Evolutionary conservation across 495 filamentous ascomycete genomes (phyloP).

Genomic region (Aspergillus campestris): DNA sequence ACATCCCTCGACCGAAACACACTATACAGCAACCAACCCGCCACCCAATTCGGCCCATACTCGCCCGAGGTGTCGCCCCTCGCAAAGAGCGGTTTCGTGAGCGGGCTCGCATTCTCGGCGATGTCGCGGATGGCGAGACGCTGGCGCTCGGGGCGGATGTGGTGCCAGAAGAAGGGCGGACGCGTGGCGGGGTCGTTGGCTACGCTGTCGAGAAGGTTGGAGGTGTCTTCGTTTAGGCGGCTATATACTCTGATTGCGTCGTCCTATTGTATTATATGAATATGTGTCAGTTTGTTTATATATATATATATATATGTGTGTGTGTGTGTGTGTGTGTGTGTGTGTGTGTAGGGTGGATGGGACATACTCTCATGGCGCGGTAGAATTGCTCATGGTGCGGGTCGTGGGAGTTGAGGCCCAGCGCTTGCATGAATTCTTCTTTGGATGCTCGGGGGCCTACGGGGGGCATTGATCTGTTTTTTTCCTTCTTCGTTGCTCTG

Average conservation of each 20-base stretch:
- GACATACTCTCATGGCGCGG: constrained; percentile 35
- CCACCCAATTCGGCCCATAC: constrained; percentile 49
- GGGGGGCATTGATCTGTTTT: constrained; percentile 14
- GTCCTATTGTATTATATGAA: constrained; percentile 30
- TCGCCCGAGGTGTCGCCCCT: constrained; percentile 30
- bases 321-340: background rate
- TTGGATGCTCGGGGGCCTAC: constrained; percentile 40
- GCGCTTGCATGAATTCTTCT: constrained; percentile 37
- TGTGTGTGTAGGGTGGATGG: constrained; percentile 2
- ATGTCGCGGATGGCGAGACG: constrained; percentile 34
- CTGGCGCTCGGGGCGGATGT: constrained; percentile 34
- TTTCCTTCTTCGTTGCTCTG: background rate
- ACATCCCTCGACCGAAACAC: constrained; percentile 51
- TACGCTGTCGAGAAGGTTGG: constrained; percentile 32
- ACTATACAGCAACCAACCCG: constrained; percentile 50
- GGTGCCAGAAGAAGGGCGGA: constrained; percentile 41
- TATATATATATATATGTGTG: background rate
- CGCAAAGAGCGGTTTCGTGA: constrained; percentile 33
- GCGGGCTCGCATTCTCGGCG: constrained; percentile 25
- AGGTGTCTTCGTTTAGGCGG: constrained; percentile 29
- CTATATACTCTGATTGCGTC: constrained; percentile 42
- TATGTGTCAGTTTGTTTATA: background rate
- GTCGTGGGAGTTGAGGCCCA: constrained; percentile 32
- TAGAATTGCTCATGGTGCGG: constrained; percentile 36
- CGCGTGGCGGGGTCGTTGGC: constrained; percentile 25